phyloP scores from a whole-genome alignment of 139 green algal species.

The Trebouxia sp. region DNA sequence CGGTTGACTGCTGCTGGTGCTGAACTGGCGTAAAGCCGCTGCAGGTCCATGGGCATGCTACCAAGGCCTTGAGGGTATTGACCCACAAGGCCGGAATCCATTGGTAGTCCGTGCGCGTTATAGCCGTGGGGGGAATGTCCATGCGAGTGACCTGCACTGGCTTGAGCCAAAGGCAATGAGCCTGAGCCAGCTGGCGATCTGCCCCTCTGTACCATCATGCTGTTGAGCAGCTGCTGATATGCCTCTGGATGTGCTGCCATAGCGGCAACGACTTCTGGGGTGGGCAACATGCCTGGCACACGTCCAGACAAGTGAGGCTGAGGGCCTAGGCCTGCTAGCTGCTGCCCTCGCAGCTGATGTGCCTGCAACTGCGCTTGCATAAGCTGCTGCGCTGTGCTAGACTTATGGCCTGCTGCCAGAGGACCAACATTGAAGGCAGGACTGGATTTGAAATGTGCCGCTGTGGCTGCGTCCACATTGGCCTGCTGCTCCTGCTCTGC shows the following conservation, averaged over 20 bases:
- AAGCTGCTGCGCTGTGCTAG: not conserved
- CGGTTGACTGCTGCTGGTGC: not conserved
- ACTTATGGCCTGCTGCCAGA: not conserved
- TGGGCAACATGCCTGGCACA: not conserved
- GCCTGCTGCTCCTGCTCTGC: slow-evolving; percentile 29
- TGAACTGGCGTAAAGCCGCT: not conserved
- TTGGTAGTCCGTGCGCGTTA: not conserved
- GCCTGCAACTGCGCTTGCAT: not conserved
- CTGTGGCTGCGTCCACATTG: not conserved
- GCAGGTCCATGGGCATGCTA: not conserved
- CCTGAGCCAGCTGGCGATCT: not conserved
- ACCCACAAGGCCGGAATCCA: not conserved
- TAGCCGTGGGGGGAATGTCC: not conserved
- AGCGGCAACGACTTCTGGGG: not conserved
- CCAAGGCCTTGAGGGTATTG: not conserved
- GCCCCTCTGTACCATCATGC: not conserved
- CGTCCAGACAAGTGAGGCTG: not conserved
- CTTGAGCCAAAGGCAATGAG: not conserved
- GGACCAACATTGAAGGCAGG: not conserved
- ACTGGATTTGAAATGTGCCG: not conserved
- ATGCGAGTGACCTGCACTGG: not conserved
- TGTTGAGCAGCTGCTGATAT: not conserved
- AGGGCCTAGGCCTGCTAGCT: not conserved
- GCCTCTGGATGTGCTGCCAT: not conserved
- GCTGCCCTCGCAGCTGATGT: not conserved